phyloP scores from a whole-genome alignment of 495 filamentous ascomycete species.

The Neurospora sublineolata region DNA sequence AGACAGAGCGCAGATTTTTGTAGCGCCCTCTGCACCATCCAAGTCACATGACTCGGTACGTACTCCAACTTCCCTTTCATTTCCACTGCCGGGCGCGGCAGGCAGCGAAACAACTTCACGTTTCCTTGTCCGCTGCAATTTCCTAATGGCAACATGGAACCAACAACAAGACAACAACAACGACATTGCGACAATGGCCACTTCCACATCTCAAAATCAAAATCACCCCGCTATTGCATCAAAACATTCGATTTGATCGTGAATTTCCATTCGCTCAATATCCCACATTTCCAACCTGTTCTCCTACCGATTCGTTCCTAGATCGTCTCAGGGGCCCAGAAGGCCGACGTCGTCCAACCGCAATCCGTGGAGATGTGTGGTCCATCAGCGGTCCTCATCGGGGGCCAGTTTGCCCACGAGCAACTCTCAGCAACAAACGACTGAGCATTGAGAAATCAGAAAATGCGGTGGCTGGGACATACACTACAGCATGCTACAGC shows the following conservation, averaged over 20 bases:
- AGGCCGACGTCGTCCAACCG: neutral
- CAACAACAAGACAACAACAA: neutral
- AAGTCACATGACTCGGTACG: neutral
- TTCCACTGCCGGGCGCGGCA: neutral
- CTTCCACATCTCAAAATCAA: neutral
- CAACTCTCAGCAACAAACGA: neutral
- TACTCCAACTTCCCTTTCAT: neutral
- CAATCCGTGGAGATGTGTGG: neutral
- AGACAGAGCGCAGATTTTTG: neutral
- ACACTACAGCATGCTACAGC: constrained; percentile 5
- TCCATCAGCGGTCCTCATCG: neutral
- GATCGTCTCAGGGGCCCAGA: neutral
- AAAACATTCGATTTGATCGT: neutral
- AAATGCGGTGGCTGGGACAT: constrained; percentile 25
- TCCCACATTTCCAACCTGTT: neutral
- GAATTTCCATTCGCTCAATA: neutral
- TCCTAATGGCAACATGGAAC: neutral
- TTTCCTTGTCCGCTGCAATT: neutral
- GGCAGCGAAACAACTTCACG: neutral
- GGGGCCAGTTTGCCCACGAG: neutral
- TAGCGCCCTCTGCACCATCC: neutral
- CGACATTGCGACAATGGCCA: neutral
- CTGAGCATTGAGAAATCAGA: neutral
- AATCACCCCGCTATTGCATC: neutral
- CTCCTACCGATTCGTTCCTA: neutral